phyloP scores from a whole-genome alignment of 1,139 yeast genomes.

The Blastobotrys ciferrii region DNA sequence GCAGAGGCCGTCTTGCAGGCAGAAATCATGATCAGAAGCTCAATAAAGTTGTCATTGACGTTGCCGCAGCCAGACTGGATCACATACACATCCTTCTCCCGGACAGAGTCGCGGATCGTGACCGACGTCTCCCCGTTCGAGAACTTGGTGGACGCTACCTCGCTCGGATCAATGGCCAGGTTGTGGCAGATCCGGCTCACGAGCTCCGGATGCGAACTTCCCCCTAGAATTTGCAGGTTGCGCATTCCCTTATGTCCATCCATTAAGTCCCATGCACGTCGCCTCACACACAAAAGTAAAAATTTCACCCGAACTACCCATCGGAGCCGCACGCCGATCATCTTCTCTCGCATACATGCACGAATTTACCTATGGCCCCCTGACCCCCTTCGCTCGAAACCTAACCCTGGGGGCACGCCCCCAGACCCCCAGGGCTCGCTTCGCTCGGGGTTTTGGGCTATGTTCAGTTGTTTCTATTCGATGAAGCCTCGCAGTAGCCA shows the following conservation, averaged over 20 bases:
- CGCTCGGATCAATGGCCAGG: conserved; percentile 60
- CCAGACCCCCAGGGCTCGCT: too few species aligned
- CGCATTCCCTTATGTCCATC: conserved; percentile 46
- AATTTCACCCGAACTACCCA: conserved; percentile 3
- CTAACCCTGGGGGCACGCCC: too few species aligned
- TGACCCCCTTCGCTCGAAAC: too few species aligned
- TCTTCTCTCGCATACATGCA: not conserved
- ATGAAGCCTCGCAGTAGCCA: too few species aligned
- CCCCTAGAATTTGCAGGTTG: conserved; percentile 73
- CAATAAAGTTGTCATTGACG: conserved; percentile 89
- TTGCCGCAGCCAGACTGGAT: conserved; percentile 80
- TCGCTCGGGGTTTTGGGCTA: too few species aligned
- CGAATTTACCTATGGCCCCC: not conserved
- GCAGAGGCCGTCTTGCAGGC: conserved; percentile 98
- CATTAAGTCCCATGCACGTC: not conserved
- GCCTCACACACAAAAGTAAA: not conserved
- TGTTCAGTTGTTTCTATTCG: too few species aligned
- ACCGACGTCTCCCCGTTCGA: conserved; percentile 89
- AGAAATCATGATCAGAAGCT: conserved; percentile 79
- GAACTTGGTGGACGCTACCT: conserved; percentile 57
- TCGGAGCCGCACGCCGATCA: not conserved
- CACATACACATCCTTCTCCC: conserved; percentile 92
- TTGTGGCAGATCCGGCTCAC: conserved; percentile 61
- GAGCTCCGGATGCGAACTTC: conserved; percentile 68
- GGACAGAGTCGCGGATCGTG: conserved; percentile 75